Evolutionary conservation across 805 yeast genomes (phyloP), one percentile per base, ranked within the genome.

Genomic region (Maudiozyma serrabonitensis): DNA sequence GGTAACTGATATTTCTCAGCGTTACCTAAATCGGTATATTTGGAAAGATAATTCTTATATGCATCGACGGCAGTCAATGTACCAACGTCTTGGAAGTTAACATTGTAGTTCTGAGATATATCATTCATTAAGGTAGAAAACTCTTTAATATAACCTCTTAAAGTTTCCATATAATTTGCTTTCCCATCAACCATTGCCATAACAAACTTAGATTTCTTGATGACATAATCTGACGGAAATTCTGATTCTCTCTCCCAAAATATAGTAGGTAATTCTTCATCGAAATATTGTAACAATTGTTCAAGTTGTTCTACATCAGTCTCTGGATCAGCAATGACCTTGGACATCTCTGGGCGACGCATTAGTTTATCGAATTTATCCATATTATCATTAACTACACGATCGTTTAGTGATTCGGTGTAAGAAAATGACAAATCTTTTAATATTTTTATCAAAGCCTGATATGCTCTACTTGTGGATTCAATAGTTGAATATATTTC

Each of bases 371-470:
- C 73, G 59, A 62, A 84, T 12, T 69, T 69, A 18, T 75, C 69
- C 16, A 88, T 81, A 1, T 90, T 81, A 19, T 72, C 75, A 63
- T 87, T 87, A 18, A 90, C 96, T 0, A 90, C 95, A 7, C 80
- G 79, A 66, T 90, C 96, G 61, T 90, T 88, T 68, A 88, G 79
- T 58, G 88, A 84, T 45, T 85, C 87, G 57, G 88, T 87, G 66
- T 85, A 89, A n/a, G 76, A 75, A 2, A 70, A 60, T 8, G 72
- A 63, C 67, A 90, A 69, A 5, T 67, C 66, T 2, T 66, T 63
- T 46, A 87, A 61, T 16, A 84, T 72, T 2, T 53, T 21, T 5
- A 51, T 38, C 41, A 69, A 41, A 41, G 60, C 59, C 12, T 55
- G 51, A 45, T 58, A 57, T 21, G 62, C 54, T 19, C 50, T 23